Percentiles rank a stretch among this genome's conserved stretches.
These are phyloP conservation scores for Hypoxylon sp. DNA, from an alignment of 2,329 filamentous ascomycete species.

Conservation along the genomic window DNA sequence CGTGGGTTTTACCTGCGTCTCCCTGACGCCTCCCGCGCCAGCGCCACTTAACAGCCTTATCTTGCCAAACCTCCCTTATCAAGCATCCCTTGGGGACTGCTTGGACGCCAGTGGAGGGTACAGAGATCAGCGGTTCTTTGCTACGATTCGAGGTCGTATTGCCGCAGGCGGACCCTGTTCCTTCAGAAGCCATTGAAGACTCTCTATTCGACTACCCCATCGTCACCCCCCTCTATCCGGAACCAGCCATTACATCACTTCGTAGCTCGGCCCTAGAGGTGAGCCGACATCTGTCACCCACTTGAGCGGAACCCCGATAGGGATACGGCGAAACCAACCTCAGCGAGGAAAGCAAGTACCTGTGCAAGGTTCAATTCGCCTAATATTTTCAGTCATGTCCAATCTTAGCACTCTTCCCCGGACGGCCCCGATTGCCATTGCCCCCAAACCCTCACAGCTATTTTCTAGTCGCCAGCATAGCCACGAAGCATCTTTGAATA, in stretches of 20 bases:
- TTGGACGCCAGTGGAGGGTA: constrained; percentile 36
- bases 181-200: constrained; percentile 34
- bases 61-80: constrained; percentile 46
- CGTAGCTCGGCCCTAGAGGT: constrained; percentile 31
- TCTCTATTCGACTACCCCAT: constrained; percentile 38
- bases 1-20: constrained; percentile 39
- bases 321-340: constrained; percentile 48
- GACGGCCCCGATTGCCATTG: constrained; percentile 77
- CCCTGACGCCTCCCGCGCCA: constrained; percentile 41
- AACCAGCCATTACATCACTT: constrained; percentile 38
- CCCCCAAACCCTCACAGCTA: constrained; percentile 69
- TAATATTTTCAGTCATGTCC: constrained; percentile 64
- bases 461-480: constrained; percentile 64
- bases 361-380: constrained; percentile 39
- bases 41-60: constrained; percentile 48
- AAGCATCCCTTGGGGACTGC: constrained; percentile 32
- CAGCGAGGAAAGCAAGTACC: constrained; percentile 41
- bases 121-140: constrained; percentile 45
- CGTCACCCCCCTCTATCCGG: constrained; percentile 26
- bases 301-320: constrained; percentile 33
- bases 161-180: constrained; percentile 41
- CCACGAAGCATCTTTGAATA: constrained; percentile 66
- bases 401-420: constrained; percentile 68
- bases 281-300: constrained; percentile 39
- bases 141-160: constrained; percentile 43